Percentiles rank a stretch among this genome's conserved stretches.
These are phyloP conservation scores for Cucumis melo DNA, from an alignment of 306 rosid genomes.

Conservation along the genomic window DNA sequence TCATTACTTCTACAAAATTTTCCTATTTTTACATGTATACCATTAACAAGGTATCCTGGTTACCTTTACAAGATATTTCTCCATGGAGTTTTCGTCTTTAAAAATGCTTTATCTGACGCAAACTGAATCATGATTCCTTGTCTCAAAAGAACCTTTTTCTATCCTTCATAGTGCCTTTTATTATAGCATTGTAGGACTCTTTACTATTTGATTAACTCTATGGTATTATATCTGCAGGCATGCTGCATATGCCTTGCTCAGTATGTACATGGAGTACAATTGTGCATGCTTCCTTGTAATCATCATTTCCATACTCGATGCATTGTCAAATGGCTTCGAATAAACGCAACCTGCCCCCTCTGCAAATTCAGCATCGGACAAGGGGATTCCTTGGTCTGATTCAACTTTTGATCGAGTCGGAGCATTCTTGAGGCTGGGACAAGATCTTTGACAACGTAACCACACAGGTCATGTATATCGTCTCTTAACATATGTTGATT, in stretches of 20 bases:
- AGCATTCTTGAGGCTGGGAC: neutral
- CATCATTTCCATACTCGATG: constrained; percentile 81
- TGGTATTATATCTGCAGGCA: constrained; percentile 26
- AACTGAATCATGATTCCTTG: neutral
- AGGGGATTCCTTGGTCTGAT: constrained; percentile 59
- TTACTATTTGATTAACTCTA: neutral
- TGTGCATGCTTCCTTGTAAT: constrained; percentile 57
- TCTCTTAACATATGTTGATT: neutral
- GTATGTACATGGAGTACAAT: constrained; percentile 54
- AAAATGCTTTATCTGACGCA: neutral
- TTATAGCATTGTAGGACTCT: neutral
- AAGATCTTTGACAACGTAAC: neutral
- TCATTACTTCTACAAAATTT: neutral
- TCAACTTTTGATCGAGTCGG: neutral
- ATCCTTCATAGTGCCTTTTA: neutral
- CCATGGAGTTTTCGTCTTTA: neutral
- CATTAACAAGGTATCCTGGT: neutral
- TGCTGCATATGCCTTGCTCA: constrained; percentile 72
- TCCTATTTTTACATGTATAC: neutral
- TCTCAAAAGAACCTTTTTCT: neutral
- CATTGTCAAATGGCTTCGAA: constrained; percentile 71
- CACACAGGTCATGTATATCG: neutral
- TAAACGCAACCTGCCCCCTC: constrained; percentile 79
- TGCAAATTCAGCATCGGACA: constrained; percentile 54
- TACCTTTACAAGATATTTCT: neutral